Percentiles rank a stretch among this genome's conserved stretches.
Conservation (phyloP, 148 eudicot species). For the Camellia japonica region DNA sequence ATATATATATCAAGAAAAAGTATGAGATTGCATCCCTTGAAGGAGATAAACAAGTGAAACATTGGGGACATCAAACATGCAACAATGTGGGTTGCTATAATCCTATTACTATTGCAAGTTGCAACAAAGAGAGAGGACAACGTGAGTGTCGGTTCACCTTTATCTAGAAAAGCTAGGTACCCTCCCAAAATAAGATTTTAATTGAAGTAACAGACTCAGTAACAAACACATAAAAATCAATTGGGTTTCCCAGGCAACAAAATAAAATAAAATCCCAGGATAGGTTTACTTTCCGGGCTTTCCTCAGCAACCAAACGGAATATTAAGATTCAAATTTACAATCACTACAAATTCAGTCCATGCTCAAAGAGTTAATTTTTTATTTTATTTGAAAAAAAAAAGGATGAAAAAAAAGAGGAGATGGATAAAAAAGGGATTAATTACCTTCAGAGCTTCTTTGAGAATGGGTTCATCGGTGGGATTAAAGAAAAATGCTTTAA, state of each 20-base stretch:
- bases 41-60: no score
- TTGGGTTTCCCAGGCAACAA: not conserved
- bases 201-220: not conserved
- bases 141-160: not conserved
- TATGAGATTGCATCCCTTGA: no score
- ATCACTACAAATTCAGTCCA: not conserved
- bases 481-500: conserved; percentile 46
- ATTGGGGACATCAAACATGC: no score
- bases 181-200: not conserved
- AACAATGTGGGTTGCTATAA: not conserved
- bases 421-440: not conserved
- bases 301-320: not conserved
- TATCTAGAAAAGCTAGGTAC: not conserved
- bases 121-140: not conserved
- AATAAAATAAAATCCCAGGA: not conserved
- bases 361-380: not conserved
- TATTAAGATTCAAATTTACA: not conserved
- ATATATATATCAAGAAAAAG: no score
- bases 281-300: not conserved
- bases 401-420: not conserved
- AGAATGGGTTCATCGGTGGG: conserved; percentile 47
- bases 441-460: conserved; percentile 59
- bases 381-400: not conserved
- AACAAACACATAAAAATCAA: not conserved
- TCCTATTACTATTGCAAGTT: no score